Evolutionary conservation across 2,329 filamentous ascomycete species (phyloP).

Genomic region (Arthrobotrys entomopaga): DNA sequence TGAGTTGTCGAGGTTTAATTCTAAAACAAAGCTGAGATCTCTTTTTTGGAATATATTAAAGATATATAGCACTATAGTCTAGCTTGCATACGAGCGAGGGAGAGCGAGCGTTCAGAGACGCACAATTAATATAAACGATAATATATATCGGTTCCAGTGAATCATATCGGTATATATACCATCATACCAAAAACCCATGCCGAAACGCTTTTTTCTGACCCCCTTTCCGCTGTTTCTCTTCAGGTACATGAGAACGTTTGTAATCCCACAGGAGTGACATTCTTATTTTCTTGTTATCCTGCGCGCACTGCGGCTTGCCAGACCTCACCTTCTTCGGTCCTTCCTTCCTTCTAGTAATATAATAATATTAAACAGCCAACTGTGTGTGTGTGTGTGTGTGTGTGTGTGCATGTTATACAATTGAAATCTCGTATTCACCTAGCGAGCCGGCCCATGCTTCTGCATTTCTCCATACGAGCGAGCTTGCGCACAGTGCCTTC

Average conservation of each 20-base stretch:
- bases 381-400: conserved; percentile 18
- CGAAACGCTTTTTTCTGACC: background rate
- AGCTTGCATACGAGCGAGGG: background rate
- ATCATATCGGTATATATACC: background rate
- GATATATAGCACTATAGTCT: background rate
- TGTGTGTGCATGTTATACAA: conserved; percentile 38
- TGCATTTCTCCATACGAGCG: conserved; percentile 54
- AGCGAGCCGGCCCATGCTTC: conserved; percentile 33
- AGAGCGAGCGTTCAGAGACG: background rate
- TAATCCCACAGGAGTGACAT: conserved; percentile 2
- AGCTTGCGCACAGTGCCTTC: conserved; percentile 21
- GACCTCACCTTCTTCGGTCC: background rate
- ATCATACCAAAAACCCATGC: background rate
- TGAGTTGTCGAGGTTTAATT: background rate
- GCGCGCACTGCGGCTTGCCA: conserved; percentile 13
- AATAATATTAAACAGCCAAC: no score
- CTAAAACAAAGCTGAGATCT: conserved; percentile 13
- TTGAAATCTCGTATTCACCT: conserved; percentile 31
- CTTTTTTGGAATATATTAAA: background rate
- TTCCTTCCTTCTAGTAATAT: no score
- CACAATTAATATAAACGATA: conserved; percentile 7
- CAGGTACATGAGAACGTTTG: background rate
- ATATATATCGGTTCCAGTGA: background rate
- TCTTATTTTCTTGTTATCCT: conserved; percentile 3
- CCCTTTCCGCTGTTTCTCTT: conserved; percentile 15